Evolutionary conservation across 192 early-diverging fungal genomes (phyloP).

Genomic region (Coemansia biformis): DNA sequence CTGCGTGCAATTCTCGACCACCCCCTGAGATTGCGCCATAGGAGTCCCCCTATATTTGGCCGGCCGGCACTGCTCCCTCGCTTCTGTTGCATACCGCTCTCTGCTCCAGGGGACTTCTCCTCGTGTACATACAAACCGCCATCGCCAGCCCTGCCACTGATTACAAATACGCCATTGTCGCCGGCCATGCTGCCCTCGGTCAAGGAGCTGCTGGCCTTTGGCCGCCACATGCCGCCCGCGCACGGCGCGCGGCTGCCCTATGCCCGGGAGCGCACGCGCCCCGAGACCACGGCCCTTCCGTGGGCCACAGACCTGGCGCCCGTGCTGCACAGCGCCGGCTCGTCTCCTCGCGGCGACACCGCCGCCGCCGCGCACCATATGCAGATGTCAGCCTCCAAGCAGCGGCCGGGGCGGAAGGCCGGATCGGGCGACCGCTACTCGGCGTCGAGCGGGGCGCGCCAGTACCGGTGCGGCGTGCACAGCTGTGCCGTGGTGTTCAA

Average conservation of each 20-base stretch:
- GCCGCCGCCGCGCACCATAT: background rate
- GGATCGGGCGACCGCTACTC: constrained; percentile 21
- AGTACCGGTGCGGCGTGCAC: constrained; percentile 55
- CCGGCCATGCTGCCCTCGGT: constrained; percentile 36
- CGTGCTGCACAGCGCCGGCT: background rate
- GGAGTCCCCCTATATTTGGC: too few relatives aligned
- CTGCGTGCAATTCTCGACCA: background rate
- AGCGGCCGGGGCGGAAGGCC: constrained; percentile 42
- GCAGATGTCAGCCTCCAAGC: constrained; percentile 12
- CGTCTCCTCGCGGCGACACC: too few relatives aligned
- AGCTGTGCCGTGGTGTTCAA: constrained; percentile 69
- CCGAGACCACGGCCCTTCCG: too few relatives aligned
- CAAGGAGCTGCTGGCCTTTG: constrained; percentile 43
- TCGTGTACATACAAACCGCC: too few relatives aligned
- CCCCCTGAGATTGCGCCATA: constrained; percentile 7
- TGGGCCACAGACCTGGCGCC: too few relatives aligned
- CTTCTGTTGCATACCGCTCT: too few relatives aligned
- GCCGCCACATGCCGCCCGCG: constrained; percentile 1
- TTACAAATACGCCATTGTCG: too few relatives aligned
- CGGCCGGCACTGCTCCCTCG: too few relatives aligned
- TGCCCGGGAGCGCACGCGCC: background rate
- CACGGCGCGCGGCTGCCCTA: background rate
- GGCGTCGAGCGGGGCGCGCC: constrained; percentile 29
- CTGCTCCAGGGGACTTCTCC: too few relatives aligned
- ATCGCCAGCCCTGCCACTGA: too few relatives aligned